Conservation (phyloP, 306 rosid genomes). For the Herpetospermum pedunculosum region DNA sequence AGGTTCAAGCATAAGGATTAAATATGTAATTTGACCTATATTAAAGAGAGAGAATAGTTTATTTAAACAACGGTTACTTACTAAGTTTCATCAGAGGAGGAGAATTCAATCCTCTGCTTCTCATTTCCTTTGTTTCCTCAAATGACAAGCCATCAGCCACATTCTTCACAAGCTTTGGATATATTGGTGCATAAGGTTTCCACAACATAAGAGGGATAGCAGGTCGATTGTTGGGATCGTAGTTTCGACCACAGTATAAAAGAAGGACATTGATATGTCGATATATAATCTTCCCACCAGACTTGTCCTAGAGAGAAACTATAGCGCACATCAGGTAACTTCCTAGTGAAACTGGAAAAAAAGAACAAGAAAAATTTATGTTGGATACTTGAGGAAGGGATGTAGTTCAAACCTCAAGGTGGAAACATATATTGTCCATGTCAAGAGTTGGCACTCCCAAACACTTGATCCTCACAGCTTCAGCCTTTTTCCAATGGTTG, state of each 20-base stretch:
- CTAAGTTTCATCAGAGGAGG: slow-evolving; percentile 67
- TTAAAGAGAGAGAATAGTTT: not conserved
- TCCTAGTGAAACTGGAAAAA: slow-evolving; percentile 1
- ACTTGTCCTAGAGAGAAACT: slow-evolving; percentile 54
- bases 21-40: not conserved
- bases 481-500: slow-evolving; percentile 86
- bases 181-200: slow-evolving; percentile 89
- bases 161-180: slow-evolving; percentile 81
- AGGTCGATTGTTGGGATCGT: slow-evolving; percentile 56
- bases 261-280: slow-evolving; percentile 57
- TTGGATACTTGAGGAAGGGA: not conserved
- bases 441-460: slow-evolving; percentile 95
- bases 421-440: slow-evolving; percentile 83
- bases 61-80: slow-evolving; percentile 25
- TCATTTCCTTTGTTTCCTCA: slow-evolving; percentile 63
- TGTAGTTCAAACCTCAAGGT: slow-evolving; percentile 53
- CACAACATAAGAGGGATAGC: slow-evolving; percentile 78
- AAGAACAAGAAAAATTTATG: not conserved
- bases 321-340: slow-evolving; percentile 18
- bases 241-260: slow-evolving; percentile 63
- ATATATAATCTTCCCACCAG: slow-evolving; percentile 65
- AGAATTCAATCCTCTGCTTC: slow-evolving; percentile 56
- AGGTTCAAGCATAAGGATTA: not conserved
- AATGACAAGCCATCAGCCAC: slow-evolving; percentile 50
- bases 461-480: slow-evolving; percentile 93